phyloP scores from a whole-genome alignment of 768 basidiomycete species.

The Suillus variegatus region DNA sequence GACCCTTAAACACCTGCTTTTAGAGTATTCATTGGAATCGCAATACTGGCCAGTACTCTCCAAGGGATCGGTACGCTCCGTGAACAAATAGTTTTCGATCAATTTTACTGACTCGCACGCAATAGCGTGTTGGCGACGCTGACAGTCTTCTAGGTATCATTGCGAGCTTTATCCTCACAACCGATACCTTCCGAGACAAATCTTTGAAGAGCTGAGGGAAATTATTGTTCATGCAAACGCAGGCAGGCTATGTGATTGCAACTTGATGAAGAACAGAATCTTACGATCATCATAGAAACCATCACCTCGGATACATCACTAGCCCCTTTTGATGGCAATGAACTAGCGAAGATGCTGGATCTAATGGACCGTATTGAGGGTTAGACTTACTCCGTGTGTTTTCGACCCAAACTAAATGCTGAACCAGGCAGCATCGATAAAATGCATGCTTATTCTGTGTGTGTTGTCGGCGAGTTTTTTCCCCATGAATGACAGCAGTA shows the following conservation, averaged over 20 bases:
- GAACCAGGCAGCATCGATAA: slow-evolving; percentile 6
- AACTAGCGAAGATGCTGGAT: slow-evolving; percentile 15
- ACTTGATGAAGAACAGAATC: neutral
- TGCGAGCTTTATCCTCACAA: slow-evolving; percentile 20
- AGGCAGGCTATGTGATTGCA: neutral
- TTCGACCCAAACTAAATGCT: neutral
- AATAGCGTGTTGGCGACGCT: neutral
- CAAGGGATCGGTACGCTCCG: neutral
- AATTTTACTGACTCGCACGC: neutral
- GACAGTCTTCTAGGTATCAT: slow-evolving; percentile 22
- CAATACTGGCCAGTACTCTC: slow-evolving; percentile 27
- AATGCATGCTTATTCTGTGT: slow-evolving; percentile 11
- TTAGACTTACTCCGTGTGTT: neutral
- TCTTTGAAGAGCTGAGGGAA: slow-evolving; percentile 10
- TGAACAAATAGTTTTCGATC: neutral
- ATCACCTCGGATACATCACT: slow-evolving; percentile 19
- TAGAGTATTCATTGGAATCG: slow-evolving; percentile 26
- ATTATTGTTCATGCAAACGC: slow-evolving; percentile 15
- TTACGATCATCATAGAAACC: slow-evolving; percentile 16
- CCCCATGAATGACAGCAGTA: no score
- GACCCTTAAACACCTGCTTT: neutral
- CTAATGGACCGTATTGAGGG: slow-evolving; percentile 13
- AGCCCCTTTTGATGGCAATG: slow-evolving; percentile 17
- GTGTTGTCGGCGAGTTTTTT: slow-evolving; percentile 12
- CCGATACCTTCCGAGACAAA: slow-evolving; percentile 6